Conservation (phyloP, 306 rosid species). For the Acacia confusa region DNA sequence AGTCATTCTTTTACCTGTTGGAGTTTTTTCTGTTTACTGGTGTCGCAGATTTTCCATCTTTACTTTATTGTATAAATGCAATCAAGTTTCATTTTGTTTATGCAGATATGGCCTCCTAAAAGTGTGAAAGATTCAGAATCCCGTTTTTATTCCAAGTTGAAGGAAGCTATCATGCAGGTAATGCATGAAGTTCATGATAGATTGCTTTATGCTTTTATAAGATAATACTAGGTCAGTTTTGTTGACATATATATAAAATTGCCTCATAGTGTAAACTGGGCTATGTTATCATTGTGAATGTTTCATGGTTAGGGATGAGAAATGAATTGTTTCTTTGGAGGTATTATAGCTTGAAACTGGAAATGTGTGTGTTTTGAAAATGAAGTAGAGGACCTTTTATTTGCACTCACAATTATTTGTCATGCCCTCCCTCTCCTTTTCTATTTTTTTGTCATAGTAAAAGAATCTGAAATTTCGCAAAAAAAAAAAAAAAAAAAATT, state of each 20-base stretch:
- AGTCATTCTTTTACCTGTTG: constrained; percentile 23
- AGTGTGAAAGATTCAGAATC: constrained; percentile 95
- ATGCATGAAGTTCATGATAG: constrained; percentile 26
- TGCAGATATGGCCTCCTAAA: constrained; percentile 99
- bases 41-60: not conserved
- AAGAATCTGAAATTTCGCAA: not conserved
- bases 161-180: constrained; percentile 95
- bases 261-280: constrained; percentile 3
- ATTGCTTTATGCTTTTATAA: constrained; percentile 20
- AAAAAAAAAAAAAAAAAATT: too few relatives aligned
- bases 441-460: not conserved
- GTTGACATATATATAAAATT: constrained; percentile 8
- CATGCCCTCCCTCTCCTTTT: not conserved
- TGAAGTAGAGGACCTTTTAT: not conserved
- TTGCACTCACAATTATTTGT: constrained; percentile 6
- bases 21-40: constrained; percentile 19
- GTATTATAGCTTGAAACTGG: not conserved
- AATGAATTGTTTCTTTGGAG: constrained; percentile 5
- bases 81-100: constrained; percentile 28
- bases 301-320: constrained; percentile 12
- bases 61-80: not conserved
- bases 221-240: constrained; percentile 27
- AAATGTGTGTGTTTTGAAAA: not conserved
- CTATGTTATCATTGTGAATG: constrained; percentile 18
- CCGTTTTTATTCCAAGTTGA: constrained; percentile 76